Base-by-base conservation (phyloP, 441 rosid species). In the Brassica balearica region DNA sequence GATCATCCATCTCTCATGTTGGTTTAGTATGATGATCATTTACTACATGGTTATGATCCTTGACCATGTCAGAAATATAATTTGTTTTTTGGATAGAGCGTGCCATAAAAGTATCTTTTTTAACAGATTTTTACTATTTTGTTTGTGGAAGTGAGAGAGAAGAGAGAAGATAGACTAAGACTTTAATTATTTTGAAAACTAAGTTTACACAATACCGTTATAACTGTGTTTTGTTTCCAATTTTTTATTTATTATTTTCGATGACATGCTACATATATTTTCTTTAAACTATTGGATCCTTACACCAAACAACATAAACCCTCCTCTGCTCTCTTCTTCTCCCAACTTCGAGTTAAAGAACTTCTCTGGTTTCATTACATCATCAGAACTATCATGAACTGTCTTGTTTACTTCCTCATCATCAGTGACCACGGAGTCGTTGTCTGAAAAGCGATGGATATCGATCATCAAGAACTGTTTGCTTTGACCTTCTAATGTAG, bases 271-370 rank as follows among this genome's bases (percentile, higher is more conserved):
- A 58, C 19, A 58, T 58, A 58, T 19, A 56, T 56, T 11, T 19
- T 19, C 12, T 19, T 19, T 58, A 11, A 23, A 22, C 67, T 63
- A 63, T 29, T 63, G 20, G 67, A 63, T 27, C 41, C 20, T 14
- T 6, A 63, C 67, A 63, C 67, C 65, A 60, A 23, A 60, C 65
- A 60, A 60, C 65, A 60, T 60, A 60, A 60, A 4, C 8, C 65
- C 65, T 63, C 67, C 43, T 23, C 5, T 60, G 20, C 7, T 14
- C 67, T 63, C 34, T 60, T 25, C 65, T 60, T 60, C 64, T 59
- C 29, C 14, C 5, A 59, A 22, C 38, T 61, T 61, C 10, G 65
- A 25, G 41, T 14, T 62, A 7, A 27, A 36, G 10, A 36, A 25
- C 38, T 27, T 12, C 1, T 63, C 67, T 29, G 43, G 15, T 29